phyloP scores from a whole-genome alignment of 179 eudicot genomes.

The Silene vulgaris region DNA sequence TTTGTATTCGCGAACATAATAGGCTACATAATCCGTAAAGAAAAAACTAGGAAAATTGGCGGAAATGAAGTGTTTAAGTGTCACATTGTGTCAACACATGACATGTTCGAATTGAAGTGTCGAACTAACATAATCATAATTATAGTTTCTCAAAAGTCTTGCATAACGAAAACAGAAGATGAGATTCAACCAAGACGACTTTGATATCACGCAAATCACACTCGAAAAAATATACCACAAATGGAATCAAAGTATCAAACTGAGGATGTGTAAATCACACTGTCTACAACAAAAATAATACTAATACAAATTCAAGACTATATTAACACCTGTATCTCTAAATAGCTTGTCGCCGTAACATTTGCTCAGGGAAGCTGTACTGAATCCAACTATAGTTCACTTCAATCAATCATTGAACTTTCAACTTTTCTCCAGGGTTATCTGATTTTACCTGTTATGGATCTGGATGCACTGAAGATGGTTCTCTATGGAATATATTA shows the following conservation, averaged over 20 bases:
- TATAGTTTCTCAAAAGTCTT: neutral
- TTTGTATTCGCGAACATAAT: no score
- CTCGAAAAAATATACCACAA: slow-evolving; percentile 23
- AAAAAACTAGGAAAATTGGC: no score
- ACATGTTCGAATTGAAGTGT: no score
- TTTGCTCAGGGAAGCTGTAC: slow-evolving; percentile 26
- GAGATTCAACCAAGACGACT: neutral
- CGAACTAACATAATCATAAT: neutral
- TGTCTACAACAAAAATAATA: slow-evolving; percentile 24
- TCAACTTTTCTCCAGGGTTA: slow-evolving; percentile 18
- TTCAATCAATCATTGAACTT: slow-evolving; percentile 23
- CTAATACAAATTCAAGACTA: slow-evolving; percentile 23
- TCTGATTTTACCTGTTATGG: slow-evolving; percentile 16
- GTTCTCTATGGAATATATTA: slow-evolving; percentile 29
- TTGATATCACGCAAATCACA: neutral
- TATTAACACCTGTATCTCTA: slow-evolving; percentile 33
- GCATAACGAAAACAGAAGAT: neutral
- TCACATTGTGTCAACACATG: no score
- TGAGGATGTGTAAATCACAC: slow-evolving; percentile 26
- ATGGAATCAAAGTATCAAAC: slow-evolving; percentile 21
- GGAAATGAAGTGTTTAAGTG: no score
- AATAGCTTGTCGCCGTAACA: slow-evolving; percentile 21
- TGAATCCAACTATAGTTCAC: slow-evolving; percentile 22
- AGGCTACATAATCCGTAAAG: no score
- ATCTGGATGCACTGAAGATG: no score